Conservation (phyloP, 805 yeast genomes). For the Sugiyamaella valdiviana region DNA sequence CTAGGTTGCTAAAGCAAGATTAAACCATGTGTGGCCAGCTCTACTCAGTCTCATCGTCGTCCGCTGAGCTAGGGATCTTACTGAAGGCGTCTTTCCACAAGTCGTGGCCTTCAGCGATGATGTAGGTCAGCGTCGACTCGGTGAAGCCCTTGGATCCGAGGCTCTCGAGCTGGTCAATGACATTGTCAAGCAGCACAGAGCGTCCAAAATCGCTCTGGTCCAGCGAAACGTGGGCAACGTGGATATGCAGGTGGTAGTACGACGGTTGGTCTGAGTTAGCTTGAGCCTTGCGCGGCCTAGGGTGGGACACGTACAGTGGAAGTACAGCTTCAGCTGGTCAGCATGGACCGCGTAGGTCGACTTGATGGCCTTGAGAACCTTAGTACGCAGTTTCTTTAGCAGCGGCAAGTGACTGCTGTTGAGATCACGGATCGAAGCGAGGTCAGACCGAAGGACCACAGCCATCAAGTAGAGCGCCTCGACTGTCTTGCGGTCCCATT, state of each 20-base stretch:
- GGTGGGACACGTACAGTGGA: conserved; percentile 43
- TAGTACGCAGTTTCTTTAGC: conserved; percentile 42
- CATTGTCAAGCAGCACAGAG: conserved; percentile 74
- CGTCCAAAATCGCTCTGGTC: conserved; percentile 72
- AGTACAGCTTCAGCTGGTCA: conserved; percentile 65
- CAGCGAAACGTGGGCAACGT: conserved; percentile 69
- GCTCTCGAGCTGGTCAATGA: conserved; percentile 61
- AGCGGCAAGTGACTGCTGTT: conserved; percentile 52
- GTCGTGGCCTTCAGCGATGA: conserved; percentile 70
- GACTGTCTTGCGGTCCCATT: conserved; percentile 78
- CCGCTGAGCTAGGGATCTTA: background rate
- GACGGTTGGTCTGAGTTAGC: conserved; percentile 69
- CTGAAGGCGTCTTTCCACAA: conserved; percentile 45
- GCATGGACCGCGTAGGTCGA: conserved; percentile 41
- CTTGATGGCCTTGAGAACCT: conserved; percentile 45
- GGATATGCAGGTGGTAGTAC: conserved; percentile 92
- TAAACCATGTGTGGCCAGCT: no score
- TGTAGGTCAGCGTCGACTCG: conserved; percentile 54
- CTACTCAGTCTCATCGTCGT: background rate
- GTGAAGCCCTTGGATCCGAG: conserved; percentile 53
- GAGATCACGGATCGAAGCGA: conserved; percentile 72
- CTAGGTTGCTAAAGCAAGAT: no score
- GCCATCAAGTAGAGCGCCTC: conserved; percentile 72
- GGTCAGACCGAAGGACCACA: conserved; percentile 62
- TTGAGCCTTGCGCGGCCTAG: background rate